Percentiles rank a stretch among this genome's conserved stretches.
phyloP scores from a whole-genome alignment of 306 rosid genomes.

The Begonia peltatifolia region DNA sequence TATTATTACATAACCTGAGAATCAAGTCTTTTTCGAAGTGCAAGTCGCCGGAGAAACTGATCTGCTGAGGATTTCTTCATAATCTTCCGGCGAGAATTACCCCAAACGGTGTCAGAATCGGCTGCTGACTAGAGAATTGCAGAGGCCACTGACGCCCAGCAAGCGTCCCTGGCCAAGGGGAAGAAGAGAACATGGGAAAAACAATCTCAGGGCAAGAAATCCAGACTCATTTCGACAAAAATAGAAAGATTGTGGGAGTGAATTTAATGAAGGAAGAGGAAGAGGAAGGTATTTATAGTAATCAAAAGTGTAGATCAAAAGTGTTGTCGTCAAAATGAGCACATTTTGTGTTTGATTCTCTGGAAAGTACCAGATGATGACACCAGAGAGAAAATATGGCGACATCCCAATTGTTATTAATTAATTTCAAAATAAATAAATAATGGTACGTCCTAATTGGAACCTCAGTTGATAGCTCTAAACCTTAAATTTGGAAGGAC shows the following conservation, averaged over 20 bases:
- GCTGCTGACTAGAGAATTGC: constrained; percentile 16
- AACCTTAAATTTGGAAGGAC: no score
- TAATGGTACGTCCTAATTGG: no score
- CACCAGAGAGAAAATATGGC: constrained; percentile 6
- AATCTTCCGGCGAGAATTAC: constrained; percentile 31
- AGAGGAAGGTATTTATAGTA: not conserved
- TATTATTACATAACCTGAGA: constrained; percentile 21
- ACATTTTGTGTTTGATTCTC: constrained; percentile 6
- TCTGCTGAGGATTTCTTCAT: constrained; percentile 22
- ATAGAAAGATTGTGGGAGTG: not conserved
- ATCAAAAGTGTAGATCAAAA: not conserved
- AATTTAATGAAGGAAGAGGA: not conserved
- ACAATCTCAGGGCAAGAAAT: constrained; percentile 40
- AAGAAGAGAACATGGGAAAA: constrained; percentile 25
- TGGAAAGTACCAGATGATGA: not conserved
- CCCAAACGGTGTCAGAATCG: constrained; percentile 36
- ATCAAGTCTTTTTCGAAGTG: constrained; percentile 33
- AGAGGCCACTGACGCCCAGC: constrained; percentile 19
- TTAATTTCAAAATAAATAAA: no score
- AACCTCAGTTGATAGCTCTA: no score
- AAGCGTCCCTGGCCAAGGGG: constrained; percentile 35
- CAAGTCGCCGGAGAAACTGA: constrained; percentile 20
- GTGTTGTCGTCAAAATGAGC: constrained; percentile 7
- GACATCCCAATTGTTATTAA: constrained; percentile 1
- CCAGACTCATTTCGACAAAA: constrained; percentile 12